These are phyloP conservation scores for Cryptosporidium ryanae DNA, from an alignment of 169 alveolate genomes.

Conservation along the genomic window DNA sequence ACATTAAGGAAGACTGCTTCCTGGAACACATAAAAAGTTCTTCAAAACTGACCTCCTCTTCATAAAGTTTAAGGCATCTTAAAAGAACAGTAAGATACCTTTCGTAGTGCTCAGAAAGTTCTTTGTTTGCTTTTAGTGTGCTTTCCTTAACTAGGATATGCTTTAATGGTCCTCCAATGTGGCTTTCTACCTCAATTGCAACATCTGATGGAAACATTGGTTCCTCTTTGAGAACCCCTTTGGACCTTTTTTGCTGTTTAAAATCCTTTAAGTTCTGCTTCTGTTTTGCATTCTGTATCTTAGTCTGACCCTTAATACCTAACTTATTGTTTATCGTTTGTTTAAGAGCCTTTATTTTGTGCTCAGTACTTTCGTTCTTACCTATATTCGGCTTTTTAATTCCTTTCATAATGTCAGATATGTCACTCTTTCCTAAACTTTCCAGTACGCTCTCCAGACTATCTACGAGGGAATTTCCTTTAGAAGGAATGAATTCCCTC, in stretches of 20 bases:
- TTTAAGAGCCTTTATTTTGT: neutral
- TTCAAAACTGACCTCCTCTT: conserved; percentile 1
- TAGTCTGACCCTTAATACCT: neutral
- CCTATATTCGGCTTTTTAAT: no score
- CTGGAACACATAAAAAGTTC: conserved; percentile 29
- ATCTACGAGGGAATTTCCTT: neutral
- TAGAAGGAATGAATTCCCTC: no score
- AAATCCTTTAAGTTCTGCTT: neutral
- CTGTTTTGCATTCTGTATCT: neutral
- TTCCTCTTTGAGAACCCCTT: conserved; percentile 11
- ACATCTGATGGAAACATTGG: conserved; percentile 27
- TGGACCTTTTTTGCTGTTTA: conserved; percentile 7
- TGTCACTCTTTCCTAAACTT: neutral
- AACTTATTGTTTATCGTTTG: neutral
- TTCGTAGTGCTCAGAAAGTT: neutral
- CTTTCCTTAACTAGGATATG: neutral
- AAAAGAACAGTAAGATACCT: neutral
- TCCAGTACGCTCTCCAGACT: neutral
- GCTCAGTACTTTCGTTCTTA: neutral
- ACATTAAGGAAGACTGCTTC: conserved; percentile 4
- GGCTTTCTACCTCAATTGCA: conserved; percentile 11
- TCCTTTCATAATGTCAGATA: no score
- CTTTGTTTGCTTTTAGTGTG: neutral
- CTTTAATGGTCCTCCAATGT: conserved; percentile 32
- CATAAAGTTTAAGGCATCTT: conserved; percentile 13